These are phyloP conservation scores for Beauveria sp. DNA, from an alignment of 2,329 filamentous ascomycete genomes.

Conservation along the genomic window DNA sequence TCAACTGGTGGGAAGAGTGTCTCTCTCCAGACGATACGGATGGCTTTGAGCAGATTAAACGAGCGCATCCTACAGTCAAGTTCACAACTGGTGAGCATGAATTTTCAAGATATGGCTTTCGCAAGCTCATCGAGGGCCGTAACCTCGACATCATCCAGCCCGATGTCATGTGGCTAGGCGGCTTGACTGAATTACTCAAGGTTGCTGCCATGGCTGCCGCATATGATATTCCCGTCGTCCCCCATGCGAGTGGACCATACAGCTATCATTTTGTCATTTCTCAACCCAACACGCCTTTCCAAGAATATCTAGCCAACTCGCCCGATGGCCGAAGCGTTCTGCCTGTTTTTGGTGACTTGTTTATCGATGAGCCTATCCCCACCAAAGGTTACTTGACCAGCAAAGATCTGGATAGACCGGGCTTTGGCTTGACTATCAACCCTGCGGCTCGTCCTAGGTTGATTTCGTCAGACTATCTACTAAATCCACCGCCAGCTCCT, in stretches of 20 bases:
- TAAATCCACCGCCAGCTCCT: slow-evolving; percentile 56
- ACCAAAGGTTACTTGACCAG: slow-evolving; percentile 74
- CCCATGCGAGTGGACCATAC: slow-evolving; percentile 90
- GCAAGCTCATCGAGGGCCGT: slow-evolving; percentile 83
- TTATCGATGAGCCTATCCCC: slow-evolving; percentile 84
- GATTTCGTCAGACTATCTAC: slow-evolving; percentile 65
- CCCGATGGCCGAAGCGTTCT: slow-evolving; percentile 83
- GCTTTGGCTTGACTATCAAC: slow-evolving; percentile 84
- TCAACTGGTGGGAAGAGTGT: slow-evolving; percentile 98
- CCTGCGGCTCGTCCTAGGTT: slow-evolving; percentile 63
- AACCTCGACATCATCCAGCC: slow-evolving; percentile 93
- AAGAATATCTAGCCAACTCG: slow-evolving; percentile 92
- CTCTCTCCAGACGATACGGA: slow-evolving; percentile 87
- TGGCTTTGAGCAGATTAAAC: slow-evolving; percentile 83
- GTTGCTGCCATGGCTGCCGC: slow-evolving; percentile 82
- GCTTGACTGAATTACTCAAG: slow-evolving; percentile 84
- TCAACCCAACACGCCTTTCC: slow-evolving; percentile 88
- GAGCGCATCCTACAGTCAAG: slow-evolving; percentile 80
- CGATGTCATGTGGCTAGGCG: slow-evolving; percentile 96
- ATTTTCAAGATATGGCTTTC: slow-evolving; percentile 89
- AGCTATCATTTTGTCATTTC: slow-evolving; percentile 95
- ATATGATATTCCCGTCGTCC: slow-evolving; percentile 90
- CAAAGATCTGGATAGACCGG: slow-evolving; percentile 75
- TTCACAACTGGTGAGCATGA: slow-evolving; percentile 97
- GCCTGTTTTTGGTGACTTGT: slow-evolving; percentile 87